Evolutionary conservation across 2,329 filamentous ascomycete species (phyloP), one percentile per base, ranked within the genome.

Genomic region (Mycosphaerella sp.): DNA sequence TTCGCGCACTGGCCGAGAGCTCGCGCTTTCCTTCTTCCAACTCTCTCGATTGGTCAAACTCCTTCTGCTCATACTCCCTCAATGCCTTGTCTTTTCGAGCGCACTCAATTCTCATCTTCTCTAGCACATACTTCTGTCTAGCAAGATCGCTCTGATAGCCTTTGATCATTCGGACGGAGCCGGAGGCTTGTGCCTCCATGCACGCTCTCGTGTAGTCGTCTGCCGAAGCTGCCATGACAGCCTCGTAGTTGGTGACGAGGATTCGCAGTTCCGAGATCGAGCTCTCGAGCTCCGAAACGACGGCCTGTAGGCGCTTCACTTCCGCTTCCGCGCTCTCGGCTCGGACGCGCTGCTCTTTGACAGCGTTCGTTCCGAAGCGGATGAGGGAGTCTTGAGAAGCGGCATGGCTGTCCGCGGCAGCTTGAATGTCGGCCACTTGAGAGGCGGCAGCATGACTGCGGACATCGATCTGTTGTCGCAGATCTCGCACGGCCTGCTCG

Each of bases 141-240:
- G 47, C 51, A n/a, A 58, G 23, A 11, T 59, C 53, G 6, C 44
- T 39, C 51, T 61, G 53, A 11, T 56, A 52, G 11, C 53, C 57
- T 17, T 56, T 50, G 8, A 61, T 50, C 48, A 61, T 50, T 9
- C 31, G 17, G 21, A 59, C 45, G 7, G 55, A 51, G 6, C 43
- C 45, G 32, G 53, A 45, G 9, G 59, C 59, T 45, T 61, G 59
- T 11, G 56, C 53, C 48, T 61, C 59, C 11, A 59, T 52, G 4
- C 52, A 57, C n/a, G 55, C 40, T 8, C 46, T 12, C 6, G 48
- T 48, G 32, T 45, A 47, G 14, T 50, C 48, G 36, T 58, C 53
- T 6, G 50, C 49, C 10, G 44, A 51, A 10, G 54, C 44, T 7
- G 9, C 11, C 40, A 45, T 51, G 29, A 41, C 48, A 11, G 42